Evolutionary conservation across 148 eudicot species (phyloP).

Genomic region (Polygonum maritimum): DNA sequence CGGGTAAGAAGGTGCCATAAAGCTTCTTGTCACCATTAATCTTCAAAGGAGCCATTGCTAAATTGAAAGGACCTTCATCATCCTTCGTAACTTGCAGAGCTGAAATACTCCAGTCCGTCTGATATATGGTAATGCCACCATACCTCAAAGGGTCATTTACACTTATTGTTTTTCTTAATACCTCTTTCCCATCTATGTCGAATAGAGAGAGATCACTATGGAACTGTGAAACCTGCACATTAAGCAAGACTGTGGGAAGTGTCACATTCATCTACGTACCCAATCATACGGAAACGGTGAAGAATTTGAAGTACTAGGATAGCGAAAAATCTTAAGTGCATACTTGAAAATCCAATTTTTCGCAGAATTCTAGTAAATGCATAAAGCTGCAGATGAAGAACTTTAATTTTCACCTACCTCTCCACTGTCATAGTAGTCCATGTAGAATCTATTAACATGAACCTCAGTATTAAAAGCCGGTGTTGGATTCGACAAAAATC

Average conservation of each 20-base stretch:
- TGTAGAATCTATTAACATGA: conserved; percentile 78
- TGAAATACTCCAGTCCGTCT: conserved; percentile 96
- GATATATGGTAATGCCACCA: conserved; percentile 90
- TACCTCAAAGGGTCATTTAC: conserved; percentile 94
- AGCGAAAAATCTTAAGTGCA: not conserved
- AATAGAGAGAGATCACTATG: conserved; percentile 74
- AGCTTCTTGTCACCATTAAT: conserved; percentile 88
- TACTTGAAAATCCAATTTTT: not conserved
- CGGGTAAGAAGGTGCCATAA: conserved; percentile 78
- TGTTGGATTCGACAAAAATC: conserved; percentile 73
- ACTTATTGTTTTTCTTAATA: conserved; percentile 83
- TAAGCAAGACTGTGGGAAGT: conserved; percentile 4
- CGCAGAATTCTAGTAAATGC: not conserved
- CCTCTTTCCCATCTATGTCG: conserved; percentile 88
- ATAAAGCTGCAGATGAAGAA: not conserved
- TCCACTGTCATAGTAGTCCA: conserved; percentile 94
- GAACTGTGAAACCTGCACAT: conserved; percentile 66
- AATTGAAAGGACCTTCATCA: conserved; percentile 91
- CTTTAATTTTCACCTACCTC: conserved; percentile 52
- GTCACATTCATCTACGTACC: not conserved
- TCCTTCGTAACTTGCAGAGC: conserved; percentile 77
- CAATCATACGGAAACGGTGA: not conserved
- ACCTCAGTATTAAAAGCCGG: conserved; percentile 82
- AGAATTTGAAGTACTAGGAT: not conserved
- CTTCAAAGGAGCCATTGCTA: conserved; percentile 88